These are phyloP conservation scores for Pseudocercospora macadamiae DNA, from an alignment of 2,329 filamentous ascomycete species.

Conservation along the genomic window DNA sequence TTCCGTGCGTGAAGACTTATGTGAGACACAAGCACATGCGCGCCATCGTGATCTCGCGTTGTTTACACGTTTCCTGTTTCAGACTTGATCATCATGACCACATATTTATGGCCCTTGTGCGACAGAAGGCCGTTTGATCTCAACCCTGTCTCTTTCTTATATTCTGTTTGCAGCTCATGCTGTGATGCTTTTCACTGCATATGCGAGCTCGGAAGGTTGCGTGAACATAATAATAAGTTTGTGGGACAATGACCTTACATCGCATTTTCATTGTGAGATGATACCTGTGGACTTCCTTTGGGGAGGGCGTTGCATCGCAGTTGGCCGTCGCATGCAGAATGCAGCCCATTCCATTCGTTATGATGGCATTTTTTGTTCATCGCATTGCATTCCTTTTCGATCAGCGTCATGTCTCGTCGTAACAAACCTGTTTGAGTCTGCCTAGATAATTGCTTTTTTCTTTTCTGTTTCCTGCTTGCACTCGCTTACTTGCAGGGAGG, in stretches of 20 bases:
- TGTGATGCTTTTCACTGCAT: neutral
- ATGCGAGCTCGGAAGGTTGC: constrained; percentile 1
- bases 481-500: neutral
- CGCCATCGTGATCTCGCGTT: neutral
- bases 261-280: too few relatives aligned
- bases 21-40: neutral
- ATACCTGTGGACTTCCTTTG: neutral
- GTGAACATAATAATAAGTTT: neutral
- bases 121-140: neutral
- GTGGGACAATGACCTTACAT: neutral
- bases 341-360: too few relatives aligned
- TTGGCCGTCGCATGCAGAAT: too few relatives aligned
- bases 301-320: neutral
- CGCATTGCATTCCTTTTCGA: too few relatives aligned
- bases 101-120: neutral
- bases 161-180: neutral
- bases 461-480: too few relatives aligned
- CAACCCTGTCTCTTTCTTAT: neutral
- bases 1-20: neutral
- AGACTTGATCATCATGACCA: neutral
- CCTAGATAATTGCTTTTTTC: neutral
- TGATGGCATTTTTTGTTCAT: too few relatives aligned
- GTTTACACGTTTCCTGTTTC: constrained; percentile 11
- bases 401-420: too few relatives aligned
- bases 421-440: neutral